Evolutionary conservation across 352 stramenopile genomes (phyloP).

Genomic region (Pythium rishiriense): DNA sequence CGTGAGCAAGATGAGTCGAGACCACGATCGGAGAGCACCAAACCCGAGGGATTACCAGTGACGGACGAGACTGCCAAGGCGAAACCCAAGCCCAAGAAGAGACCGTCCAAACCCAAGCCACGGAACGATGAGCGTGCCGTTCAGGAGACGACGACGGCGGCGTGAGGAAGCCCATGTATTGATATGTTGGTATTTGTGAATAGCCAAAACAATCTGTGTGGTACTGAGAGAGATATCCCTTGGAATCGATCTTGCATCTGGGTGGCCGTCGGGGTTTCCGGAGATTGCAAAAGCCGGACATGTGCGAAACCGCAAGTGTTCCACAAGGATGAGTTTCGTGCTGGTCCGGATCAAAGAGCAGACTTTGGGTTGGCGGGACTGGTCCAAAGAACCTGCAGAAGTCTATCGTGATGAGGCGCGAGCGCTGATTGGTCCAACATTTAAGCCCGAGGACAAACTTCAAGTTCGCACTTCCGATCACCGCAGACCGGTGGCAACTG

Average conservation of each 20-base stretch:
- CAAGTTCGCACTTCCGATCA: neutral
- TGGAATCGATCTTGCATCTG: too few relatives aligned
- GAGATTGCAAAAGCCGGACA: too few relatives aligned
- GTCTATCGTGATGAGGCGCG: neutral
- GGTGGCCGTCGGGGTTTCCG: too few relatives aligned
- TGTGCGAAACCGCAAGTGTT: too few relatives aligned
- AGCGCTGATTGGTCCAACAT: neutral
- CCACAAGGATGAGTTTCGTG: too few relatives aligned
- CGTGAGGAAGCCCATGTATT: constrained; percentile 1
- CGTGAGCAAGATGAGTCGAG: neutral
- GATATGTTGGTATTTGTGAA: constrained; percentile 4
- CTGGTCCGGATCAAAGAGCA: neutral
- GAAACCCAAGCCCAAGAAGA: constrained; percentile 9
- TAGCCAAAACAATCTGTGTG: too few relatives aligned
- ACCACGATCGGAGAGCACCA: neutral
- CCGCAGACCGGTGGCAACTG: neutral
- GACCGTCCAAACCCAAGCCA: constrained; percentile 7
- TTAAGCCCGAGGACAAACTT: neutral
- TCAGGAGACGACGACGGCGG: neutral
- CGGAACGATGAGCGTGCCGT: neutral
- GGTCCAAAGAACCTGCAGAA: neutral
- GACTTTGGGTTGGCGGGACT: too few relatives aligned
- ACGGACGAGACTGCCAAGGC: neutral
- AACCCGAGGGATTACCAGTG: neutral
- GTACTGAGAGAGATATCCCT: too few relatives aligned